Base-by-base conservation (phyloP, 768 basidiomycete species). In the Naganishia antarctica region DNA sequence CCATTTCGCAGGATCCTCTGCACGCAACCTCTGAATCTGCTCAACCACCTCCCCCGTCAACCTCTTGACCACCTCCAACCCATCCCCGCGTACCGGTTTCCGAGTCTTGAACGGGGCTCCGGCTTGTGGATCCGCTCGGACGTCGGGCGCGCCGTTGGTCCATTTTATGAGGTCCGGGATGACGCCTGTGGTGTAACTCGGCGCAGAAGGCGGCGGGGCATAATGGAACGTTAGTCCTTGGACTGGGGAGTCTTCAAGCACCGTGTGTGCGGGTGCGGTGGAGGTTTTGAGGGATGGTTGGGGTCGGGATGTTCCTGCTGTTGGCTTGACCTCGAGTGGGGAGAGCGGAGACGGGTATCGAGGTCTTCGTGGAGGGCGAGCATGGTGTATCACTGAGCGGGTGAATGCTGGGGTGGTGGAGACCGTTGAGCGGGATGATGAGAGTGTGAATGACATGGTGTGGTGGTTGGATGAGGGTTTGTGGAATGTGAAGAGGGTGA, bases 181-280 rank as follows among this genome's bases (percentile, higher is more conserved):
- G 3, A 50, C 46, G 0, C 76, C 76, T 12, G 70, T 71, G 5
- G 70, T 72, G 32, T 74, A 77, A 12, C 44, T 66, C 23, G 74
- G 74, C 8, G 71, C 67, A 8, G 73, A 67, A 13, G 76, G 67
- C 9, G 76, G 74, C 7, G 76, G 76, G 2, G 73, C 70, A 51
- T 77, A 70, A 45, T 76, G 73, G 43, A 76, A 69, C 37, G 68
- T 70, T 41, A 75, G 34, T 1, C 62, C 63, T 44, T 47, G 67
- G 67, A 26, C 49, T 44, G 43, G 18, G 37, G 16, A 74, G 32
- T 43, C 41, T 18, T 32, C 12, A 11, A 61, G 34, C 23, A 1
- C 12, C 61, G 63, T 40, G 1, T 8, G 1, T n/a, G 47, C 16
- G 7, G 62, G 28, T n/a, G 68, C 44, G 0, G 61, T 21, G 12